phyloP scores from a whole-genome alignment of 495 filamentous ascomycete genomes.

The Xylaria castorea region DNA sequence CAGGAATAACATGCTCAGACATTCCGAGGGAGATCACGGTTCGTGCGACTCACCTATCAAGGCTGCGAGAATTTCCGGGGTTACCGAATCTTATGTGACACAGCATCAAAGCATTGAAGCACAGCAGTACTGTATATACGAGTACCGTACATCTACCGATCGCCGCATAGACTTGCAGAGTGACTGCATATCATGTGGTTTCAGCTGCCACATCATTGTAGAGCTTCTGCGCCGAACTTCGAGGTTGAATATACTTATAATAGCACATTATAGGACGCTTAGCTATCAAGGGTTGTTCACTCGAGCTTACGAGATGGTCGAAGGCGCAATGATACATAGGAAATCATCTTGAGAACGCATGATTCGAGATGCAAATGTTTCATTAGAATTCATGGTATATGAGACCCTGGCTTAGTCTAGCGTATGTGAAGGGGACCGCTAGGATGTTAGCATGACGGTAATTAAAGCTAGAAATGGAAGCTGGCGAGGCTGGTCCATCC shows the following conservation, averaged over 20 bases:
- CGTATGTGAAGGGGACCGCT: background rate
- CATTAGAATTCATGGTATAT: slow-evolving; percentile 8
- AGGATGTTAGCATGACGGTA: slow-evolving; percentile 20
- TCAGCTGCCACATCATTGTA: background rate
- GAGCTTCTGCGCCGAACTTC: background rate
- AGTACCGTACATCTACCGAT: background rate
- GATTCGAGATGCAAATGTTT: slow-evolving; percentile 5
- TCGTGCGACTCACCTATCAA: background rate
- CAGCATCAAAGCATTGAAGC: background rate
- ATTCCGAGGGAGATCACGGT: background rate
- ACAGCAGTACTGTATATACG: background rate
- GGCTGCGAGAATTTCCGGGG: background rate
- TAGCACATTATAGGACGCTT: background rate
- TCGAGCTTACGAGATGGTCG: background rate
- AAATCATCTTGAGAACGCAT: background rate
- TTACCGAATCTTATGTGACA: background rate
- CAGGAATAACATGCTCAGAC: background rate
- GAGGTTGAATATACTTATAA: background rate
- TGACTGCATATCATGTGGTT: background rate
- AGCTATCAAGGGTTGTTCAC: background rate
- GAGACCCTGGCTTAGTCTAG: slow-evolving; percentile 14
- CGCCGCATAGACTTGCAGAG: slow-evolving; percentile 21
- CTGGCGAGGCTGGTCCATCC: background rate
- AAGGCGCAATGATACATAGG: background rate
- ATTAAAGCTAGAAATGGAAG: slow-evolving; percentile 1